Conservation (phyloP, 2,329 filamentous ascomycete species). For the Cytospora piceae region DNA sequence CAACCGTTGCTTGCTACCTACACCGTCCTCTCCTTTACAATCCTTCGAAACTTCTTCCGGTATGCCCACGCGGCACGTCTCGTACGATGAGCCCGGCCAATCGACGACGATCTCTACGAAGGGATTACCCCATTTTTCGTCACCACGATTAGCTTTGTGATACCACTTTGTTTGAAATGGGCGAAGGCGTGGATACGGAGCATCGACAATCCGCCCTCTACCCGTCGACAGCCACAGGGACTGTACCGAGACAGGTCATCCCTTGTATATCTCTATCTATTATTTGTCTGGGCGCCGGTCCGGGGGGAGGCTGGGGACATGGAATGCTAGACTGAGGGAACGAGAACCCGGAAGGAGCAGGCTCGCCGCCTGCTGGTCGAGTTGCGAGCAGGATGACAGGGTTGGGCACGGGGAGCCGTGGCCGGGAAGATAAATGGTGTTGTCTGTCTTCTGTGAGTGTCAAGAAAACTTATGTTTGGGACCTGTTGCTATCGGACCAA, state of each 20-base stretch:
- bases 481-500: constrained; percentile 14
- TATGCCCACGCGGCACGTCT: constrained; percentile 16
- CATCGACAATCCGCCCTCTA: constrained; percentile 10
- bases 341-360: constrained; percentile 21
- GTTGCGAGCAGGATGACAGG: constrained; percentile 14
- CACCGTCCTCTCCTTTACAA: constrained; percentile 47
- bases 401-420: constrained; percentile 4
- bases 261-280: constrained; percentile 26
- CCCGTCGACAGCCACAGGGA: constrained; percentile 13
- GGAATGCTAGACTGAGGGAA: constrained; percentile 13
- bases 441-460: constrained; percentile 21
- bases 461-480: not conserved
- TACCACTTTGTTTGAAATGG: constrained; percentile 29
- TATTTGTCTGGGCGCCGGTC: constrained; percentile 20
- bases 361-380: constrained; percentile 26
- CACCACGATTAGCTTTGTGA: constrained; percentile 32
- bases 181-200: constrained; percentile 15
- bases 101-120: constrained; percentile 16
- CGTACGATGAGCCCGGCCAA: constrained; percentile 14
- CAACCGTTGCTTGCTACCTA: constrained; percentile 38
- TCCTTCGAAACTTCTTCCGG: constrained; percentile 31
- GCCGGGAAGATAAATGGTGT: constrained; percentile 4
- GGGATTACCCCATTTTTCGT: constrained; percentile 26
- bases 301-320: constrained; percentile 9
- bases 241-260: constrained; percentile 20